Conservation (phyloP, 345 rosid species). For the Linum trigynum region DNA sequence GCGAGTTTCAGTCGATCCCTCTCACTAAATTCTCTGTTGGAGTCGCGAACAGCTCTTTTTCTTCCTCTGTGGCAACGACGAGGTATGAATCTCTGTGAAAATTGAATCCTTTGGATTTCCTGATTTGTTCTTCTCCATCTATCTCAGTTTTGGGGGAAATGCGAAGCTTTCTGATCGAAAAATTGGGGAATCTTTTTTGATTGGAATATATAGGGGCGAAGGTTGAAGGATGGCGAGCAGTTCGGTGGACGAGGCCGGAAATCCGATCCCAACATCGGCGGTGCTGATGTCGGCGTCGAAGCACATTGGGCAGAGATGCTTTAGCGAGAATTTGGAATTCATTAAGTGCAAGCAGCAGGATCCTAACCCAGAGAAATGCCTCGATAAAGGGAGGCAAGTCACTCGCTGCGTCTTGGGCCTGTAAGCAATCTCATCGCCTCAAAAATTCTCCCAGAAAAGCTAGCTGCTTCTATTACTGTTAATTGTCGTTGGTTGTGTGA, state of each 20-base stretch:
- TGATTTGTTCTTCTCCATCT: no score
- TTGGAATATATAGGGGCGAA: not conserved
- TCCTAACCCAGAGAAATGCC: constrained; percentile 97
- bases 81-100: not conserved
- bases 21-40: not conserved
- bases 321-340: constrained; percentile 66
- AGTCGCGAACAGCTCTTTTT: not conserved
- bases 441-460: not conserved
- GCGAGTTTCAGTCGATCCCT: not conserved
- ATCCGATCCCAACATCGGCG: constrained; percentile 92
- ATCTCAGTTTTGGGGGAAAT: not conserved
- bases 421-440: constrained; percentile 31
- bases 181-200: not conserved
- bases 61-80: not conserved
- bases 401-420: constrained; percentile 89
- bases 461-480: not conserved
- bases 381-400: constrained; percentile 85
- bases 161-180: not conserved
- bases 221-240: constrained; percentile 41
- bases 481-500: not conserved
- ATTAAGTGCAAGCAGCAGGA: constrained; percentile 96
- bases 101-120: not conserved
- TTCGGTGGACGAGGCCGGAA: constrained; percentile 55
- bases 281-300: constrained; percentile 83
- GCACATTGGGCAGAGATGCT: constrained; percentile 64